A percentile compares a stretch with the other conserved stretches of the same genome.
phyloP scores from a whole-genome alignment of 306 rosid genomes.

The Gleditsia sinensis region DNA sequence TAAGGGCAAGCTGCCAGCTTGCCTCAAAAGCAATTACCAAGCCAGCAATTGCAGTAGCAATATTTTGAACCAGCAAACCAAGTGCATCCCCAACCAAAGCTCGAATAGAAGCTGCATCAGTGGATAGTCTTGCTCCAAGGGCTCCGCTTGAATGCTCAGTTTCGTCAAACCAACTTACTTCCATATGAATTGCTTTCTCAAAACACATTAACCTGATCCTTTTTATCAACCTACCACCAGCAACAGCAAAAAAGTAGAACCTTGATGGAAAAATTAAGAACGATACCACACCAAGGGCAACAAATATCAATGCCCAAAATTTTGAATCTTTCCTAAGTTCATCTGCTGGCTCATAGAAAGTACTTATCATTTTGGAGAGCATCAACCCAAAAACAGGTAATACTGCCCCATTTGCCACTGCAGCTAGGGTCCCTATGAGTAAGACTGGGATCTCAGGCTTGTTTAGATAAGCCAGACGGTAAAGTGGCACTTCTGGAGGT shows the following conservation, averaged over 20 bases:
- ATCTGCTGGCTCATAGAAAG: conserved; percentile 64
- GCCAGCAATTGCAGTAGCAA: conserved; percentile 43
- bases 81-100: conserved; percentile 66
- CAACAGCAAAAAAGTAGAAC: conserved; percentile 56
- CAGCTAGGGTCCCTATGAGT: conserved; percentile 66
- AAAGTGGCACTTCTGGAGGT: conserved; percentile 58
- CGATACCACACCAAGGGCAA: conserved; percentile 44
- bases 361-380: conserved; percentile 53
- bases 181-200: conserved; percentile 58
- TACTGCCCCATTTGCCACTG: conserved; percentile 51
- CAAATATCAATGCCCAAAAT: conserved; percentile 70
- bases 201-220: conserved; percentile 52
- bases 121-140: conserved; percentile 59
- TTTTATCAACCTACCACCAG: conserved; percentile 52
- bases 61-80: conserved; percentile 55
- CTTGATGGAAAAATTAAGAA: conserved; percentile 45
- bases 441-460: conserved; percentile 81
- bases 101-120: conserved; percentile 60
- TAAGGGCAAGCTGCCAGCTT: conserved; percentile 54
- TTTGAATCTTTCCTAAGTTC: conserved; percentile 66
- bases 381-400: conserved; percentile 70
- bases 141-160: conserved; percentile 55
- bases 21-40: conserved; percentile 55
- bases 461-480: conserved; percentile 70
- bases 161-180: conserved; percentile 82